Evolutionary conservation across 2,329 filamentous ascomycete genomes (phyloP), one percentile per base, ranked within the genome.

Genomic region (Herpotrichia juniperi): DNA sequence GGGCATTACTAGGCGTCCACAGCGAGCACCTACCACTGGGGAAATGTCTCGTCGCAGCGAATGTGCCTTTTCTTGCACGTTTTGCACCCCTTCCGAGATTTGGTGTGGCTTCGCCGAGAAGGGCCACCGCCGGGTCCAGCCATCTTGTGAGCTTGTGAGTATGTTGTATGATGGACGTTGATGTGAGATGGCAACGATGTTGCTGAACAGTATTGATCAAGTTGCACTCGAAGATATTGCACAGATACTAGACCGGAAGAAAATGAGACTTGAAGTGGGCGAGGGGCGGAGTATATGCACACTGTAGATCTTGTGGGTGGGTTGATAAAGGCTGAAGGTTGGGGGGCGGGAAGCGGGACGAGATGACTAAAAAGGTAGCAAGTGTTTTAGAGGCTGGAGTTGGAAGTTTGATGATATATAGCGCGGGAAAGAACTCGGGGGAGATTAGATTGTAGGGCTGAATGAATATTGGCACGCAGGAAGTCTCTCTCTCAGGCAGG

Each of bases 1-100:
- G n/a, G 37, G 17, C 21, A 42, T 31, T 17, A 4, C 30, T 17
- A 22, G 35, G 4, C 6, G 49, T 46, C 9, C 22, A 30, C 14
- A 28, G 46, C 21, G n/a, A 17, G 40, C 48, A 59, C 83, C 66
- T 81, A 96, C 92, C 93, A 99, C 84, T 99, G 94, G 46, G 94
- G 94, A 69, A 96, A 97, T 63, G 87, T 96, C 76, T 99, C 94
- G 72, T 99, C 94, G 78, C 94, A 99, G 67, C 94, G 86, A 73
- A 99, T 99, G 77, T 99, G 94, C 73, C 94, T 87, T 74, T 90
- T 88, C 79, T 99, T 99, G 84, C 94, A 99, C 57, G 92, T 96
- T 69, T 96, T 93, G 83, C 94, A 99, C 58, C 94, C 94, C 79
- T 97, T 97, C 72, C 94, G 88, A 68, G 93, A 97, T 81, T 99